Conservation (phyloP, 179 eudicot genomes). For the Dionaea muscipula region DNA sequence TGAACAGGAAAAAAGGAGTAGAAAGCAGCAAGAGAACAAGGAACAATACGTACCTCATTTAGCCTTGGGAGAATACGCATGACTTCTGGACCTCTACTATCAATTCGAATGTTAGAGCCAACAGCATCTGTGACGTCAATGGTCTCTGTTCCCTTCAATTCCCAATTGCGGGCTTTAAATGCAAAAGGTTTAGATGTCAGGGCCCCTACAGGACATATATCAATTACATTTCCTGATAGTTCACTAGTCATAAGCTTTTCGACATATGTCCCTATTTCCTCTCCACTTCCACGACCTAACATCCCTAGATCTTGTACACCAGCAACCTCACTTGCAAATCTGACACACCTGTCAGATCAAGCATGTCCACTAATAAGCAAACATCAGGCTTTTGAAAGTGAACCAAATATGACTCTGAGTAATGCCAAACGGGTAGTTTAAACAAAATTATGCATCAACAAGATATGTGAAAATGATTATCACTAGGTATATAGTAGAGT, state of each 20-base stretch:
- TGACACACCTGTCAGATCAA: constrained; percentile 58
- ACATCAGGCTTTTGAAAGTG: too few species aligned
- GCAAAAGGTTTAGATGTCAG: constrained; percentile 97
- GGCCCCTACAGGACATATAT: constrained; percentile 99
- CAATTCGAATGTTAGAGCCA: constrained; percentile 91
- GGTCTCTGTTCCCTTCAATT: constrained; percentile 87
- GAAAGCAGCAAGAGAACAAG: background rate
- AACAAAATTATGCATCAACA: too few species aligned
- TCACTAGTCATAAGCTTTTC: constrained; percentile 96
- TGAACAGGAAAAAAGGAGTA: too few species aligned
- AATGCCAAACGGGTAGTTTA: too few species aligned
- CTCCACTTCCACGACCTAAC: constrained; percentile 99
- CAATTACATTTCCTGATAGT: constrained; percentile 95
- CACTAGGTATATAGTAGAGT: too few species aligned
- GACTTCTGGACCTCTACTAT: constrained; percentile 98
- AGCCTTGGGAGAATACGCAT: constrained; percentile 91
- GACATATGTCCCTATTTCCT: constrained; percentile 97
- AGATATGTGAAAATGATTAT: too few species aligned
- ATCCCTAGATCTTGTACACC: constrained; percentile 97
- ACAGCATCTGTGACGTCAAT: constrained; percentile 96
- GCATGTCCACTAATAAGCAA: background rate
- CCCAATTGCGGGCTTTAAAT: constrained; percentile 98
- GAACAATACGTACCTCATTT: constrained; percentile 61
- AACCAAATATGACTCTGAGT: too few species aligned
- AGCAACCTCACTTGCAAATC: constrained; percentile 92